Evolutionary conservation across 495 filamentous ascomycete genomes (phyloP), one percentile per base, ranked within the genome.

Genomic region (Acidiella bohemica): DNA sequence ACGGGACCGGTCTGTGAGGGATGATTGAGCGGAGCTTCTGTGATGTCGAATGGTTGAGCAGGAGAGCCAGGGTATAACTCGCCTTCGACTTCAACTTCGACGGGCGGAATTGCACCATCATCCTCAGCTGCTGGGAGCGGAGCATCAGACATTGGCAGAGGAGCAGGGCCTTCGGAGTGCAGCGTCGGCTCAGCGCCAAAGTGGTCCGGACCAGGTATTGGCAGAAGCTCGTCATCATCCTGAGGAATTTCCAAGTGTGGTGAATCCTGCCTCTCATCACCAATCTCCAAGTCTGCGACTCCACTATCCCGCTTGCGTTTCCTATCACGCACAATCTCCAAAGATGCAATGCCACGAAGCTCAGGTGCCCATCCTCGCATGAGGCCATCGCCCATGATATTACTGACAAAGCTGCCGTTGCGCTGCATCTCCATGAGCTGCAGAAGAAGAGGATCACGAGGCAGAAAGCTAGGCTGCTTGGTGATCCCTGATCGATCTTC

Each of bases 271-370:
- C 42, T 26, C 16, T 36, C 44, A 9, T 24, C 39, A 5, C 18
- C 36, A 0, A 50, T 41, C 19, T 49, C 73, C 56, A 92, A 67
- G 55, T 87, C 84, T 23, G 80, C 80, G 38, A 92, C 72, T 8
- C 84, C 87, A 49, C 76, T 84, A 56, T 93, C 90, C 27, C 90
- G 78, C 69, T 97, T 97, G 39, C 92, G 66, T 72, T 96, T 97
- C 32, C 90, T 68, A 27, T 90, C 84, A 40, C 77, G 73, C 13
- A 94, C 73, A 8, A 80, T 71, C 43, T 87, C 83, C 23, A 95
- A 66, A 24, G 84, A 88, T 18, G 95, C 59, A 37, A 97, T 68
- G 7, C 76, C 82, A 45, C 83, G 77, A 5, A 97, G 71, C 59
- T 97, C 90, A 3, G 87, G 90, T 10, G 90, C 90, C 84, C 83